Conservation (phyloP, 768 basidiomycete genomes). For the Suillus subalutaceus region DNA sequence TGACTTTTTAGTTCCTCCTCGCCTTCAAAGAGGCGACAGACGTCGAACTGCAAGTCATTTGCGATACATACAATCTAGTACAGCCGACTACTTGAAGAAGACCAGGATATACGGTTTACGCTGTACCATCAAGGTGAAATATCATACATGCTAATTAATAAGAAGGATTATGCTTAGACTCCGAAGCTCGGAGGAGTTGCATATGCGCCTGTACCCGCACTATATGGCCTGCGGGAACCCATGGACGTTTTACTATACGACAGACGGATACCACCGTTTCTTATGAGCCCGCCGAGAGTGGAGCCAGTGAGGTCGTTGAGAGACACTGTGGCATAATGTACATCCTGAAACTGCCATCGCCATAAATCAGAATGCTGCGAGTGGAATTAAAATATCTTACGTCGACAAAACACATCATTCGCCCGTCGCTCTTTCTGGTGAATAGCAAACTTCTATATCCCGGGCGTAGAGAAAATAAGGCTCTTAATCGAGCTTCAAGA, state of each 20-base stretch:
- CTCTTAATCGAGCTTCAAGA: slow-evolving; percentile 85
- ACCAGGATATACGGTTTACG: not conserved
- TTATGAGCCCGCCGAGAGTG: slow-evolving; percentile 88
- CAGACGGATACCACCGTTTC: slow-evolving; percentile 90
- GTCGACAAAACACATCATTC: slow-evolving; percentile 97
- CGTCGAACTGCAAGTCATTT: not conserved
- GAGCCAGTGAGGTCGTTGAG: slow-evolving; percentile 89
- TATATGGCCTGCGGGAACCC: slow-evolving; percentile 84
- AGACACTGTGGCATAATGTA: slow-evolving; percentile 81
- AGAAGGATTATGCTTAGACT: not conserved
- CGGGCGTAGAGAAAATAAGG: slow-evolving; percentile 74
- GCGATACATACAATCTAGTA: not conserved
- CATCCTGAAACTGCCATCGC: slow-evolving; percentile 80
- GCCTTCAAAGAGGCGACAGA: no score
- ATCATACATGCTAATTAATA: not conserved
- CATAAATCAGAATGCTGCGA: not conserved
- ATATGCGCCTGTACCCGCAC: slow-evolving; percentile 37
- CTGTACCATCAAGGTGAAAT: not conserved
- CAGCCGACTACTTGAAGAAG: not conserved
- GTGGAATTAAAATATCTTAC: slow-evolving; percentile 41
- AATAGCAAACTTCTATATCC: slow-evolving; percentile 94
- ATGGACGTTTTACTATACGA: slow-evolving; percentile 98
- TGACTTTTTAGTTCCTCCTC: not conserved
- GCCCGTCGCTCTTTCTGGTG: slow-evolving; percentile 94
- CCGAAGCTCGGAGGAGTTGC: slow-evolving; percentile 14